These are phyloP conservation scores for Heliamphora pulchella DNA, from an alignment of 179 eudicot genomes.

Conservation along the genomic window DNA sequence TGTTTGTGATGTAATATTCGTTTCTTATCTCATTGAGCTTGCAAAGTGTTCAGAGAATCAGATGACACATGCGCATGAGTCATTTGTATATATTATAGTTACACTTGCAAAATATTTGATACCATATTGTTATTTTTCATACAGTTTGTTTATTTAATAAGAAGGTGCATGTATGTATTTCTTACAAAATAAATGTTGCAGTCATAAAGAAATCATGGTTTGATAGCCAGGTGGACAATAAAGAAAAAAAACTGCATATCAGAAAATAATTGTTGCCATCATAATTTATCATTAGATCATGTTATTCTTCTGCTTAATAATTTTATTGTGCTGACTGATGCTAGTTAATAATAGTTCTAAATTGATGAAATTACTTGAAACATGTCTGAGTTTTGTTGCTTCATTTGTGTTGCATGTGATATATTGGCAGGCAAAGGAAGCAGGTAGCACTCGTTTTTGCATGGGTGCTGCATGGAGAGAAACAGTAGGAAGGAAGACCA, in stretches of 20 bases:
- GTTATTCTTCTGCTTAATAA: neutral
- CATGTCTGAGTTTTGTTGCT: neutral
- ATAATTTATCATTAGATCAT: neutral
- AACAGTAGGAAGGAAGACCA: constrained; percentile 91
- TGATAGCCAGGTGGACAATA: neutral
- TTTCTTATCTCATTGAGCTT: neutral
- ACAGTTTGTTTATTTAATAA: neutral
- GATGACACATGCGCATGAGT: neutral
- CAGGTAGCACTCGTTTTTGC: constrained; percentile 95
- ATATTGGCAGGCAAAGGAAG: constrained; percentile 81
- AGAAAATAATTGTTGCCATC: neutral
- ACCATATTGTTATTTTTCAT: too few species aligned
- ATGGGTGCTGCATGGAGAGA: constrained; percentile 99
- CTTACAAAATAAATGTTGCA: neutral
- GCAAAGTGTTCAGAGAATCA: neutral
- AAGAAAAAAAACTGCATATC: neutral
- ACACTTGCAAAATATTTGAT: too few species aligned
- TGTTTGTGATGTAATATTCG: too few species aligned
- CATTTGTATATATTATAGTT: too few species aligned
- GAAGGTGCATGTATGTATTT: neutral
- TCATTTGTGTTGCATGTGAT: neutral
- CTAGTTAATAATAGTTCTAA: neutral
- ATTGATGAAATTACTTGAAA: neutral
- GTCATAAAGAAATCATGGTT: neutral
- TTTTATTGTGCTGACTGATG: constrained; percentile 6